Evolutionary conservation across 2,329 filamentous ascomycete genomes (phyloP).

Genomic region (Penicillium rolfsii): DNA sequence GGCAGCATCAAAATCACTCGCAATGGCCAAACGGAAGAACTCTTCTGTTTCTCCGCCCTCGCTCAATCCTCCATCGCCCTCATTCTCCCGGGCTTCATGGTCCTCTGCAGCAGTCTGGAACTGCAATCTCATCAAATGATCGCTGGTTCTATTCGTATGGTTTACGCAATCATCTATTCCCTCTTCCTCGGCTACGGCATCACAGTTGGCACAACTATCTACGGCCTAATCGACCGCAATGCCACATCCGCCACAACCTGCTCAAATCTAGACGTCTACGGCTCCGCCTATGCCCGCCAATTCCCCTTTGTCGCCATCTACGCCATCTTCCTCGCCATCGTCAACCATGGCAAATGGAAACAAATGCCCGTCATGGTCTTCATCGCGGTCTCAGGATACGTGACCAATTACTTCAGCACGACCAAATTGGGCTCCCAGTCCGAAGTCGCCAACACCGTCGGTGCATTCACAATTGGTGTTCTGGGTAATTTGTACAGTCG

Average conservation of each 20-base stretch:
- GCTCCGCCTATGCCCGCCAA: constrained; percentile 50
- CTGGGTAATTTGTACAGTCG: constrained; percentile 80
- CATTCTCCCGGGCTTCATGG: constrained; percentile 71
- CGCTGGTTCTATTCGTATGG: constrained; percentile 74
- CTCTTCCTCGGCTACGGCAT: constrained; percentile 74
- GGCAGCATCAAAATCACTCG: constrained; percentile 62
- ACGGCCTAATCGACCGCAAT: constrained; percentile 62
- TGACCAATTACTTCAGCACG: constrained; percentile 76
- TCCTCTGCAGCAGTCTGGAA: constrained; percentile 66
- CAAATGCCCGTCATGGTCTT: constrained; percentile 77
- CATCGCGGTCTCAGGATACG: constrained; percentile 75
- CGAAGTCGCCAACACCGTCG: constrained; percentile 77
- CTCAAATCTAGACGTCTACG: constrained; percentile 55
- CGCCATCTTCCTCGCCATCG: constrained; percentile 73
- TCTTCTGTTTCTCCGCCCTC: constrained; percentile 74
- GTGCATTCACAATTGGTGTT: constrained; percentile 77
- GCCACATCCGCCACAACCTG: constrained; percentile 58
- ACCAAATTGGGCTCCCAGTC: constrained; percentile 70
- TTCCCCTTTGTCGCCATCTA: constrained; percentile 79
- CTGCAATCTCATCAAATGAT: constrained; percentile 71
- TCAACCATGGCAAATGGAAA: constrained; percentile 82
- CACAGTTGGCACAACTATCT: constrained; percentile 67
- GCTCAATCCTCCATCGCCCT: constrained; percentile 74
- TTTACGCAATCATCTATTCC: constrained; percentile 75
- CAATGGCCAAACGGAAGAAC: constrained; percentile 39